A percentile compares a stretch with the other conserved stretches of the same genome.
phyloP scores from a whole-genome alignment of 805 yeast species.

The Debaryomyces prosopidis region DNA sequence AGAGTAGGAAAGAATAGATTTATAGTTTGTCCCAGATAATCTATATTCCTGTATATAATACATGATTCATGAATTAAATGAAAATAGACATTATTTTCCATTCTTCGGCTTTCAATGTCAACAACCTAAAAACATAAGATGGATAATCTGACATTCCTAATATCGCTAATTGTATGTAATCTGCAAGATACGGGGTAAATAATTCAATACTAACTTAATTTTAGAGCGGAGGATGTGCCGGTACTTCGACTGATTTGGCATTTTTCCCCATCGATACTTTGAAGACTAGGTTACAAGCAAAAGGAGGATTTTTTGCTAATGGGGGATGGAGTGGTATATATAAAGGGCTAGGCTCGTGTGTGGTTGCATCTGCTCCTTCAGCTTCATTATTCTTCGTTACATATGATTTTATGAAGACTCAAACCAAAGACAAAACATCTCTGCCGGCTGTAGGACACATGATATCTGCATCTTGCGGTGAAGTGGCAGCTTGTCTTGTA shows the following conservation, averaged over 20 bases:
- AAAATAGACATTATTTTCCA: background rate
- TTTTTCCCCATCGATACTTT: slow-evolving; percentile 96
- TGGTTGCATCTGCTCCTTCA: slow-evolving; percentile 90
- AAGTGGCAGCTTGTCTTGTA: slow-evolving; percentile 87
- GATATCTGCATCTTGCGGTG: slow-evolving; percentile 88
- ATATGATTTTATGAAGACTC: slow-evolving; percentile 71
- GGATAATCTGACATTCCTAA: slow-evolving; percentile 29
- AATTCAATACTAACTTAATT: background rate
- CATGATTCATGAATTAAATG: background rate
- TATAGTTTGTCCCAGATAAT: slow-evolving; percentile 26
- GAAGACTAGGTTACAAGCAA: slow-evolving; percentile 92
- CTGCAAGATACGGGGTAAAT: too few relatives aligned
- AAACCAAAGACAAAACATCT: slow-evolving; percentile 31
- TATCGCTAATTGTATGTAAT: slow-evolving; percentile 34
- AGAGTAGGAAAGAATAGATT: slow-evolving; percentile 31
- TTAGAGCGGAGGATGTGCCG: slow-evolving; percentile 90
- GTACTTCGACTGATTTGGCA: slow-evolving; percentile 90
- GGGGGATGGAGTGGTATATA: slow-evolving; percentile 95
- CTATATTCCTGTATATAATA: slow-evolving; percentile 3
- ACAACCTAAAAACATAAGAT: slow-evolving; percentile 8
- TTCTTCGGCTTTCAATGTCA: too few relatives aligned
- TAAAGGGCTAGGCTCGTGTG: slow-evolving; percentile 88
- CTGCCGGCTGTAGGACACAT: slow-evolving; percentile 60
- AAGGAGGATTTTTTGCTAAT: slow-evolving; percentile 87
- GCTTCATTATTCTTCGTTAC: slow-evolving; percentile 58